These are phyloP conservation scores for Coprinopsis marcescibilis DNA, from an alignment of 768 basidiomycete genomes.

Conservation along the genomic window DNA sequence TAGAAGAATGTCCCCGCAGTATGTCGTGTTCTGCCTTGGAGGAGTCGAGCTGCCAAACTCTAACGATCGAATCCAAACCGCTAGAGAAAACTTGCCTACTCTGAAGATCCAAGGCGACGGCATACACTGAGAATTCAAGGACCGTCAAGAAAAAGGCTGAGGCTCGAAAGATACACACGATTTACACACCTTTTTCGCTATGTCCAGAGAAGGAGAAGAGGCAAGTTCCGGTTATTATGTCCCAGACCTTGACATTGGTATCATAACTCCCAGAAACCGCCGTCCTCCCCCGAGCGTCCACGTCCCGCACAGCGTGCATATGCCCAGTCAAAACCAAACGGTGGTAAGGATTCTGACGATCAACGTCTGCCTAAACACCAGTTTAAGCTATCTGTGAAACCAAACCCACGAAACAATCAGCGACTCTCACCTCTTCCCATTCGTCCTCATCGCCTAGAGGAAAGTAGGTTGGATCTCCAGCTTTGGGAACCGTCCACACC, in stretches of 20 bases:
- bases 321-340: constrained; percentile 80
- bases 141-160: neutral
- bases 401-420: too few relatives aligned
- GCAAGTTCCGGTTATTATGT: constrained; percentile 77
- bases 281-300: constrained; percentile 88
- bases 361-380: too few relatives aligned
- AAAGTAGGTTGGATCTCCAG: constrained; percentile 73
- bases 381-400: too few relatives aligned
- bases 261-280: constrained; percentile 96
- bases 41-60: constrained; percentile 84
- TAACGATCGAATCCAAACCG: constrained; percentile 96
- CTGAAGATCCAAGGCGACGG: constrained; percentile 81
- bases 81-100: constrained; percentile 93
- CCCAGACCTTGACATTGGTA: constrained; percentile 92
- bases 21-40: constrained; percentile 75
- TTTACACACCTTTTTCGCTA: constrained; percentile 80
- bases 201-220: constrained; percentile 81
- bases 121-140: constrained; percentile 64
- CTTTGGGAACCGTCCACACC: constrained; percentile 49
- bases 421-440: constrained; percentile 35
- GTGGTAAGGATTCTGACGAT: constrained; percentile 95
- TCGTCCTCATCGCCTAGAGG: constrained; percentile 57
- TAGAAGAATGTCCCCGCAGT: constrained; percentile 89
- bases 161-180: constrained; percentile 5
- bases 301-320: constrained; percentile 82